Evolutionary conservation across 129 eudicot genomes (phyloP), one percentile per base, ranked within the genome.

Genomic region (Lonicera japonica): DNA sequence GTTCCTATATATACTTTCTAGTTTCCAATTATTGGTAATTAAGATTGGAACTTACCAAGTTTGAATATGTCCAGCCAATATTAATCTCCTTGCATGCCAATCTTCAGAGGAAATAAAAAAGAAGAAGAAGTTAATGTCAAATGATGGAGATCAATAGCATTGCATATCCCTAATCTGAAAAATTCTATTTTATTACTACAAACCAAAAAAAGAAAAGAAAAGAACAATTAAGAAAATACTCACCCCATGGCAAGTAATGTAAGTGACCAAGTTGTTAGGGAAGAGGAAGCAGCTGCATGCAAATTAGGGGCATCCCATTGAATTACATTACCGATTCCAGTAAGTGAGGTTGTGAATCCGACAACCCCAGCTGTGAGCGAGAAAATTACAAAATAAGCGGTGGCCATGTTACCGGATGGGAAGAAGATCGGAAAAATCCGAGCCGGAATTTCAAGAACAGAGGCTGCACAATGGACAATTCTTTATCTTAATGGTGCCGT

Each of bases 221-320:
- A 46, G 14, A 15, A 64, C 0, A 10, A 34, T 29, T 29, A 29
- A 2, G 21, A 57, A 19, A n/a, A 56, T 9, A 24, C 17, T 62
- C n/a, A 92, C 99, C 99, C 99, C 89, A 83, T 87, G 61, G 99
- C 95, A 51, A 92, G 95, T 54, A 88, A 17, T 39, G 99, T 87
- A 48, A 92, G 78, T 46, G 82, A 21, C 96, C 91, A 92, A 34
- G 83, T 66, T 13, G 71, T 45, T 10, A 85, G 76, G 65, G 99
- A 82, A 58, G 96, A 88, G 45, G 89, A 38, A 36, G 95, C 82
- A 71, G 99, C 95, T 58, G 96, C 79, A 63, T 92, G 76, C 41
- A 84, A 59, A 58, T 74, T 74, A 1, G 99, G 61, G 55, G 75
- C 65, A 70, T 61, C 53, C 91, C 86, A 75, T 59, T 79, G 78